These are phyloP conservation scores for Phaffia tasmanica DNA, from an alignment of 768 basidiomycete genomes.

Conservation along the genomic window DNA sequence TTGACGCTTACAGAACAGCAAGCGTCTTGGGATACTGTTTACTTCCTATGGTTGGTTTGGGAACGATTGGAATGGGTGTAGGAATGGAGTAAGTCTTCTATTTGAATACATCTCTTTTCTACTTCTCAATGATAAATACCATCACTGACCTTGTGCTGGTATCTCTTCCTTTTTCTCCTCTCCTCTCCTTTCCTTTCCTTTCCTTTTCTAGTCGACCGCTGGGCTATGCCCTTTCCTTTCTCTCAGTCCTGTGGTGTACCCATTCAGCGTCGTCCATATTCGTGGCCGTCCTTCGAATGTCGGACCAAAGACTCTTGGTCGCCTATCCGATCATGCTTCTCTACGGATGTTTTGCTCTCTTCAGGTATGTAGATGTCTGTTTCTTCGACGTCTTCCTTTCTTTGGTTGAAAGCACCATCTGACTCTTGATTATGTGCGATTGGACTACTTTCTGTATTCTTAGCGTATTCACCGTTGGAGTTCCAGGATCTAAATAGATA, in stretches of 20 bases:
- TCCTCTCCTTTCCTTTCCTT: background rate
- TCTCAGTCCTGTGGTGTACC: conserved; percentile 93
- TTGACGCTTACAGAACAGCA: conserved; percentile 81
- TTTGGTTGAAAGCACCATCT: background rate
- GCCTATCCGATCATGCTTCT: conserved; percentile 91
- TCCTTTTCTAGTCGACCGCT: conserved; percentile 53
- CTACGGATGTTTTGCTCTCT: conserved; percentile 85
- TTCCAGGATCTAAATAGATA: conserved; percentile 5
- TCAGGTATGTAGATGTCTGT: conserved; percentile 43
- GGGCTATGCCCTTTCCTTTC: conserved; percentile 68
- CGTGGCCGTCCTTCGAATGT: conserved; percentile 88
- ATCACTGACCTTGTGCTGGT: background rate
- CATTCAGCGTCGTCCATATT: conserved; percentile 93
- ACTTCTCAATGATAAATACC: conserved; percentile 4
- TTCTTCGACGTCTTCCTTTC: background rate
- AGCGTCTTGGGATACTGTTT: conserved; percentile 95
- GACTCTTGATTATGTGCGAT: too few species aligned
- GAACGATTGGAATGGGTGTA: conserved; percentile 73
- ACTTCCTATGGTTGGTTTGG: conserved; percentile 89
- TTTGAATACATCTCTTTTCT: conserved; percentile 12
- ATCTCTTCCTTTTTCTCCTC: background rate
- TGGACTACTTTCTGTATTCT: too few species aligned
- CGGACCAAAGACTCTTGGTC: conserved; percentile 83
- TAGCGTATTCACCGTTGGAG: conserved; percentile 19
- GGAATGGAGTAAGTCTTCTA: conserved; percentile 64